Conservation (phyloP, 352 stramenopile species). For the Phytophthora lateralis region DNA sequence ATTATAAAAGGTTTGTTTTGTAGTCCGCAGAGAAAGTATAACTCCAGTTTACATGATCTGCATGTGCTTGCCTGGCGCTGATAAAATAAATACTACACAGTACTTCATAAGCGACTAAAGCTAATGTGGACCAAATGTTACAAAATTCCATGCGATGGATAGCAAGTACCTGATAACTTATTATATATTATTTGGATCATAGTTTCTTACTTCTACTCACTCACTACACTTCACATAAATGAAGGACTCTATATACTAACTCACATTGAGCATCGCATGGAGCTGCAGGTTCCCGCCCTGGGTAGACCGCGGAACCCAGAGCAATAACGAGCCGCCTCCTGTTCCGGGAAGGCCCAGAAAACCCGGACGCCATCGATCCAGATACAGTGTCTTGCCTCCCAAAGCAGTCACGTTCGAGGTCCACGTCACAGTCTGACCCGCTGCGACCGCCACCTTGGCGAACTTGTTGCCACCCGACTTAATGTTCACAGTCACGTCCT, state of each 20-base stretch:
- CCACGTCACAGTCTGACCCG: slow-evolving; percentile 42
- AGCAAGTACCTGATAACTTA: not conserved
- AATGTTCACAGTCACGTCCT: slow-evolving; percentile 49
- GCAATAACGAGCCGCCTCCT: slow-evolving; percentile 41
- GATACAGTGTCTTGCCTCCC: slow-evolving; percentile 45
- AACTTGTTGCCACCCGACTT: slow-evolving; percentile 40
- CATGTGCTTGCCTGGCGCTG: too few species aligned
- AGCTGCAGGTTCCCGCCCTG: slow-evolving; percentile 34
- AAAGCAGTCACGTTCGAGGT: slow-evolving; percentile 33
- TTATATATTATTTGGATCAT: not conserved
- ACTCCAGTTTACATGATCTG: too few species aligned
- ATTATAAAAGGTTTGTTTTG: not conserved
- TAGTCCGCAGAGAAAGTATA: not conserved
- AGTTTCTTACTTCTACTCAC: not conserved
- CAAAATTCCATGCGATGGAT: not conserved
- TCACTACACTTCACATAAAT: slow-evolving; percentile 4
- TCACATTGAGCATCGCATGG: slow-evolving; percentile 34
- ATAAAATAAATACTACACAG: too few species aligned
- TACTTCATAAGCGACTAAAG: too few species aligned
- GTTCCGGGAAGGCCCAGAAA: slow-evolving; percentile 39
- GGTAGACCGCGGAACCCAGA: slow-evolving; percentile 40
- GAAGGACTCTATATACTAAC: slow-evolving; percentile 23
- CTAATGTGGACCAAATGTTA: too few species aligned
- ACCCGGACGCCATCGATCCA: slow-evolving; percentile 47
- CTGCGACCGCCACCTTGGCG: slow-evolving; percentile 32